A percentile compares a stretch with the other conserved stretches of the same genome.
phyloP scores from a whole-genome alignment of 2,329 filamentous ascomycete genomes.

The Podosphaera fusca region DNA sequence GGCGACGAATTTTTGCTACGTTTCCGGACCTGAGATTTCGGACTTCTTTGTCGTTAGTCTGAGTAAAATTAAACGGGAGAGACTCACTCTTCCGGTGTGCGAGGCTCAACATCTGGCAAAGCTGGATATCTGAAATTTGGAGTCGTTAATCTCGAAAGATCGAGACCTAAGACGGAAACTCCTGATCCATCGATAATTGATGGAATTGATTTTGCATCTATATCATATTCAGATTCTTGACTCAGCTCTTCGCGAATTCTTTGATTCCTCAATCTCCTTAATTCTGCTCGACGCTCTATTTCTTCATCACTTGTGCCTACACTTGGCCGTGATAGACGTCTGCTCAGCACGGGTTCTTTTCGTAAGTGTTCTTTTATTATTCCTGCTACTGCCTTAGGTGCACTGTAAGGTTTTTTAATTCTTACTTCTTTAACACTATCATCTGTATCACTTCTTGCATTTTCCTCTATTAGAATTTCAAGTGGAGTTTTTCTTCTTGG shows the following conservation, averaged over 20 bases:
- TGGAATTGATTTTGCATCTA: constrained; percentile 15
- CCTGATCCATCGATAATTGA: constrained; percentile 2
- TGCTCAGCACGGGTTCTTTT: constrained; percentile 19
- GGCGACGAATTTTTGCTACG: constrained; percentile 4
- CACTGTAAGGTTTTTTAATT: constrained; percentile 18
- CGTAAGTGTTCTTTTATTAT: constrained; percentile 20
- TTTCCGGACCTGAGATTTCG: constrained; percentile 1
- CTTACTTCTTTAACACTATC: constrained; percentile 21
- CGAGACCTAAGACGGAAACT: constrained; percentile 5
- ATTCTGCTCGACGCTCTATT: constrained; percentile 29
- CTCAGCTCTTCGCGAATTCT: constrained; percentile 35
- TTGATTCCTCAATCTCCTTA: constrained; percentile 30
- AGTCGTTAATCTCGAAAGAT: constrained; percentile 2
- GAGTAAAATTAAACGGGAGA: not conserved
- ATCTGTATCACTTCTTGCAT: constrained; percentile 6
- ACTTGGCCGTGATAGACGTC: constrained; percentile 20
- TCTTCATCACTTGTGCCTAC: constrained; percentile 28
- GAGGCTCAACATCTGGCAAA: not conserved
- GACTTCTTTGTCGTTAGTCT: constrained; percentile 1
- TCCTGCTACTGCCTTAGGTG: constrained; percentile 23
- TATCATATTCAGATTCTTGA: constrained; percentile 21
- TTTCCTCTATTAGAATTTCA: constrained; percentile 3
- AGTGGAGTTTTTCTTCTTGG: constrained; percentile 4
- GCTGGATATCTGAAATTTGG: constrained; percentile 2
- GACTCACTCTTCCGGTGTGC: no score